Evolutionary conservation across 768 basidiomycete species (phyloP), one percentile per base, ranked within the genome.

Genomic region (Lentinula sp.): DNA sequence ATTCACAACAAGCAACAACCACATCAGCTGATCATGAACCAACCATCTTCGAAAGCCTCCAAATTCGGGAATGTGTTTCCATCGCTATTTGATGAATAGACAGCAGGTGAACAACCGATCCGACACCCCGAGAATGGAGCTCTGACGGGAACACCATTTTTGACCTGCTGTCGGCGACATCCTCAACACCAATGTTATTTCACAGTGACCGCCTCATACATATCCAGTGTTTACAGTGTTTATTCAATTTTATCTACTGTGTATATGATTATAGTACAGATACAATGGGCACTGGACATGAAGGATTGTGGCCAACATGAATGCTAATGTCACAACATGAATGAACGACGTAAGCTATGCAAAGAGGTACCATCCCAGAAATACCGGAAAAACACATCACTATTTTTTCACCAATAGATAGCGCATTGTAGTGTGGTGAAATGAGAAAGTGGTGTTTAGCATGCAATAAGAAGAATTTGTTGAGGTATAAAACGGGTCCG

Each of bases 401-500:
- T 50, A 50, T 16, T 50, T n/a, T 36, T 58, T 32, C 15, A n/a
- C 57, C 6, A 52, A 60, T 60, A 60, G 59, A 60, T 60, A 60
- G 48, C 16, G 20, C 13, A 53, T 53, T 36, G 51, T n/a, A 56
- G 39, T 56, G 57, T 37, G 45, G 13, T 43, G 49, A 60, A 33
- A 35, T 12, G 8, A 10, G 45, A 39, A 41, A 59, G 41, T 20
- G 55, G 46, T 45, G 49, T 18, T 18, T 28, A 53, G 61, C 59
- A 60, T 67, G 64, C 57, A 63, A 61, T n/a, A 23, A 23, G 48
- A 55, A 61, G 35, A 37, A 49, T 59, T 32, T 20, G 33, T 43
- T 45, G 43, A 16, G 64, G 62, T 63, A 65, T 63, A 60, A 46
- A 43, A 51, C 39, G 15, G 56, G 62, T 61, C 62, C 62, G 28